Evolutionary conservation across 768 basidiomycete species (phyloP).

Genomic region (Tulasnella sp.): DNA sequence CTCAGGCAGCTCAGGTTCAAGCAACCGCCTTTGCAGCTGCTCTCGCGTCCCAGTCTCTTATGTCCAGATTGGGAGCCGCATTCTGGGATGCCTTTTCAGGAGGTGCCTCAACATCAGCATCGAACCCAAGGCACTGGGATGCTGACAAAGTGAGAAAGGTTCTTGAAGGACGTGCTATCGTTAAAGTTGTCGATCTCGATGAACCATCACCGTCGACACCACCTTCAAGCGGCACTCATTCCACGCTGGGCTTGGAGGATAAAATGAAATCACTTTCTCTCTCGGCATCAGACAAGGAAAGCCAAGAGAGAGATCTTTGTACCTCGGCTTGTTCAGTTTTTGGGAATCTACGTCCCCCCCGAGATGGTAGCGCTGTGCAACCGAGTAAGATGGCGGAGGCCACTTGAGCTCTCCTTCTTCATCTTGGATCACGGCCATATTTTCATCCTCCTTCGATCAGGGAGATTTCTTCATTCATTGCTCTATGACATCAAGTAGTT

Average conservation of each 20-base stretch:
- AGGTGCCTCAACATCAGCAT: conserved; percentile 20
- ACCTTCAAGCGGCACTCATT: background rate
- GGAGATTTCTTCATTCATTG: background rate
- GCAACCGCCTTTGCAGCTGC: conserved; percentile 49
- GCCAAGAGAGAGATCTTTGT: background rate
- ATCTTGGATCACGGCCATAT: background rate
- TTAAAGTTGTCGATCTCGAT: conserved; percentile 59
- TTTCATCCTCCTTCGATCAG: background rate
- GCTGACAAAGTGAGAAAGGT: conserved; percentile 71
- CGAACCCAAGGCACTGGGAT: conserved; percentile 35
- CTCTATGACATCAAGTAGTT: background rate
- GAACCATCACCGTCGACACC: background rate
- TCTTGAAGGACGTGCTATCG: conserved; percentile 69
- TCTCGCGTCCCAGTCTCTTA: conserved; percentile 66
- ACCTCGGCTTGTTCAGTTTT: background rate
- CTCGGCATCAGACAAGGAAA: background rate
- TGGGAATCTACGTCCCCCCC: too few species aligned
- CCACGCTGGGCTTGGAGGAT: conserved; percentile 19
- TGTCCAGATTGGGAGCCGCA: conserved; percentile 54
- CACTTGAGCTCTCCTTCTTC: background rate
- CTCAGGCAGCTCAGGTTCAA: conserved; percentile 32
- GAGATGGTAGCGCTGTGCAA: too few species aligned
- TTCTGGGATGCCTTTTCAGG: conserved; percentile 89
- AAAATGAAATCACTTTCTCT: conserved; percentile 15
- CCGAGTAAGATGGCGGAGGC: background rate